phyloP scores from a whole-genome alignment of 208 protist genomes.

The Trypanosomatidae sp. region DNA sequence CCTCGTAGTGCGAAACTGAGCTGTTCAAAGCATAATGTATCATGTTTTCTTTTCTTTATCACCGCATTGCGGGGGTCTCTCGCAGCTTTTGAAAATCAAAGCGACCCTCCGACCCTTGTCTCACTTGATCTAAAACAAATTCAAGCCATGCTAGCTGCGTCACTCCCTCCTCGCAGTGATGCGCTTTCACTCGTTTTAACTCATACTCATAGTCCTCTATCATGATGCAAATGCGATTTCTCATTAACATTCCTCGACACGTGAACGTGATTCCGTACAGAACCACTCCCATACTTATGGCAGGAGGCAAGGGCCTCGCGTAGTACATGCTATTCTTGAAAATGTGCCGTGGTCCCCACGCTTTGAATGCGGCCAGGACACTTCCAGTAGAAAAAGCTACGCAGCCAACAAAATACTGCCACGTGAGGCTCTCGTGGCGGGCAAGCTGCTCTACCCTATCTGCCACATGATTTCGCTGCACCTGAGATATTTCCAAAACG shows the following conservation, averaged over 20 bases:
- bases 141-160: slow-evolving; percentile 87
- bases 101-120: slow-evolving; percentile 67
- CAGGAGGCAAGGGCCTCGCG: slow-evolving; percentile 74
- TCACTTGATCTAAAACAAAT: slow-evolving; percentile 88
- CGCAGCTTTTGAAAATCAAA: slow-evolving; percentile 89
- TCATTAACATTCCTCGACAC: slow-evolving; percentile 86
- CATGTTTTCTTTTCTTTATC: slow-evolving; percentile 2
- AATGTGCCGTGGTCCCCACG: slow-evolving; percentile 88
- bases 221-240: slow-evolving; percentile 83
- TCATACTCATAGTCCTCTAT: slow-evolving; percentile 94
- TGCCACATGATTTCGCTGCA: slow-evolving; percentile 72
- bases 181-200: slow-evolving; percentile 86
- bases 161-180: slow-evolving; percentile 87
- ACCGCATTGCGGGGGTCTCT: slow-evolving; percentile 27
- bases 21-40: background rate
- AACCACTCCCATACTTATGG: slow-evolving; percentile 87
- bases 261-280: slow-evolving; percentile 87
- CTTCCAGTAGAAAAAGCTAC: slow-evolving; percentile 55
- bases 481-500: slow-evolving; percentile 71
- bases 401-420: slow-evolving; percentile 87
- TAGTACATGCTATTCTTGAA: slow-evolving; percentile 92
- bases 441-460: slow-evolving; percentile 75
- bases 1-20: background rate
- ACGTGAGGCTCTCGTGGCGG: slow-evolving; percentile 56
- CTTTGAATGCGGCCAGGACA: slow-evolving; percentile 72